Evolutionary conservation across 225 moss, liverwort and hornwort species (phyloP).

Genomic region (Polytrichum formosum): DNA sequence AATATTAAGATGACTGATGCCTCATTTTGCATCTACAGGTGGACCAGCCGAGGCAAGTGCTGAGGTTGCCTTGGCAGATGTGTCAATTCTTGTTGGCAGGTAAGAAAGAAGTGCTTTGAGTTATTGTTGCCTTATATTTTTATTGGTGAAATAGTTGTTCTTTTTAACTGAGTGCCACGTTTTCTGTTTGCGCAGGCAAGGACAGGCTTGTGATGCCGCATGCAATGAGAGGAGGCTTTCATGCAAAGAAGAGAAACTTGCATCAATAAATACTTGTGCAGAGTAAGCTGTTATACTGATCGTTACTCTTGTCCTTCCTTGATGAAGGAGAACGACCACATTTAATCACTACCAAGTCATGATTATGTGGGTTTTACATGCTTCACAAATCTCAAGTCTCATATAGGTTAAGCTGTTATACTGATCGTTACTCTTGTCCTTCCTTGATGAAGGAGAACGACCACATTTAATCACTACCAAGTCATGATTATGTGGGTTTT

Average conservation of each 20-base stretch:
- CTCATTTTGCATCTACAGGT: slow-evolving; percentile 14
- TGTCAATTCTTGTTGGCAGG: slow-evolving; percentile 68
- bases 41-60: slow-evolving; percentile 38
- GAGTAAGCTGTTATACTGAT: slow-evolving; percentile 55
- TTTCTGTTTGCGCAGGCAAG: slow-evolving; percentile 44
- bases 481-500: too few species aligned
- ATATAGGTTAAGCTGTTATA: too few species aligned
- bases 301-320: too few species aligned
- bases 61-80: slow-evolving; percentile 39
- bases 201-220: slow-evolving; percentile 63
- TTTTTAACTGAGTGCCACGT: neutral
- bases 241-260: slow-evolving; percentile 54
- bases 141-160: neutral
- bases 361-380: too few species aligned
- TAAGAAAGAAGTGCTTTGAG: slow-evolving; percentile 5
- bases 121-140: neutral
- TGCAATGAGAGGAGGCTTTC: slow-evolving; percentile 47
- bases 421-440: neutral
- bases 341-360: too few species aligned
- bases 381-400: too few species aligned
- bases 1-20: too few species aligned
- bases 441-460: neutral
- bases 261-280: slow-evolving; percentile 56
- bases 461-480: too few species aligned
- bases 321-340: too few species aligned